Evolutionary conservation across 768 basidiomycete species (phyloP), one percentile per base, ranked within the genome.

Genomic region (Zangia roseola): DNA sequence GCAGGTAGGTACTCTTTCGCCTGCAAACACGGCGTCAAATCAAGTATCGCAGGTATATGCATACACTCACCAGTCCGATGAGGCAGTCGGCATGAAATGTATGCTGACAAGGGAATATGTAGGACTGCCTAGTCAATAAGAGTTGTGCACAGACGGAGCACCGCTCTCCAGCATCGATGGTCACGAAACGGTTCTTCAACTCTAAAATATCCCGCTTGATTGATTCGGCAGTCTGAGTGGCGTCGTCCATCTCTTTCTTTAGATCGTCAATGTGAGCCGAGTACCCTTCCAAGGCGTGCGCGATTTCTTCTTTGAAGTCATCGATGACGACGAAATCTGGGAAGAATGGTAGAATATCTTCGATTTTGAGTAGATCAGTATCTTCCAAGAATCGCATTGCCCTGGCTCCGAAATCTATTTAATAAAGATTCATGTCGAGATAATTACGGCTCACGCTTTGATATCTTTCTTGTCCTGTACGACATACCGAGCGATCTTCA

Each of bases 321-420:
- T 98, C 97, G 56, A 99, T 97, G 50, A 97, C 91, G 12, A 95
- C 93, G 64, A 99, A 99, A 71, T 98, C 95, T 2, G 97, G 95
- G 83, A 99, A 98, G 84, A 98, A 99, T 6, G 97, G 97, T 16
- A 99, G 73, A 53, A 99, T 97, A 63, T 99, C 97, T 64, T 99
- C 97, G 55, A 99, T 95, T 71, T 97, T 97, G 63, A 99, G 81
- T 30, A 98, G 72, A 58, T 91, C 86, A 0, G 97, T 95, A 54
- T 91, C 86, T 65, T 98, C 94, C 58, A 98, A 75, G 74, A 99
- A 97, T 19, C 81, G 83, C 92, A 98, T 98, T 17, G 97, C 97
- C 45, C 95, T 99, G 65, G 23, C 44, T 47, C 40, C 38, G 16
- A 34, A 31, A 45, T 45, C 33, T 20, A 35, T 38, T 59, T 12